Evolutionary conservation across 352 stramenopile species (phyloP), one percentile per base, ranked within the genome.

Genomic region (Ophiocytium majus): DNA sequence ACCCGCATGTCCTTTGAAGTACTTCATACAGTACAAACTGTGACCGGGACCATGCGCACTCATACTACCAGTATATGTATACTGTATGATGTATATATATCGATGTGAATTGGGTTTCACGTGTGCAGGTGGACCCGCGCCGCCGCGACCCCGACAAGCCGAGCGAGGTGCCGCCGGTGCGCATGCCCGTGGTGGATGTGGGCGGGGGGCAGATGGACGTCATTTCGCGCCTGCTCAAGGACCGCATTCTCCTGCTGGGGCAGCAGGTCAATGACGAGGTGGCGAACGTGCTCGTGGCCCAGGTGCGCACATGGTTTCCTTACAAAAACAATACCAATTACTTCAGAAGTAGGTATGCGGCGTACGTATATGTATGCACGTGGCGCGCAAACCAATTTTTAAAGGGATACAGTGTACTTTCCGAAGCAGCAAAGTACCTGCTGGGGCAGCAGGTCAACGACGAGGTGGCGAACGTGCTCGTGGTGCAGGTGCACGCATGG

Each of bases 381-480:
- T n/a, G n/a, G n/a, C n/a, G n/a, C n/a, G n/a, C n/a, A n/a, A n/a
- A n/a, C n/a, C n/a, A n/a, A n/a, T n/a, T n/a, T n/a, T n/a, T n/a
- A n/a, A n/a, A n/a, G n/a, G n/a, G n/a, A n/a, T n/a, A n/a, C n/a
- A n/a, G n/a, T n/a, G n/a, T n/a, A n/a, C n/a, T n/a, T n/a, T n/a
- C n/a, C n/a, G n/a, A n/a, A n/a, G n/a, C n/a, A n/a, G n/a, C n/a
- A n/a, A n/a, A n/a, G n/a, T n/a, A n/a, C 10, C 79, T 94, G n/a
- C 82, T 95, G 9, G 92, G 92, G 50, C 79, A 83, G 43, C 83
- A 91, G 79, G 92, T 95, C 34, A 91, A 94, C 82, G 92, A 95
- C 83, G 92, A 94, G 86, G 90, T 95, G 10, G 92, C 91, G 57
- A 95, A 94, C 82, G 91, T 95, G 0, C 85, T 95, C 31, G 92